Base-by-base conservation (phyloP, 179 eudicot genomes). In the Dionaea muscipula region DNA sequence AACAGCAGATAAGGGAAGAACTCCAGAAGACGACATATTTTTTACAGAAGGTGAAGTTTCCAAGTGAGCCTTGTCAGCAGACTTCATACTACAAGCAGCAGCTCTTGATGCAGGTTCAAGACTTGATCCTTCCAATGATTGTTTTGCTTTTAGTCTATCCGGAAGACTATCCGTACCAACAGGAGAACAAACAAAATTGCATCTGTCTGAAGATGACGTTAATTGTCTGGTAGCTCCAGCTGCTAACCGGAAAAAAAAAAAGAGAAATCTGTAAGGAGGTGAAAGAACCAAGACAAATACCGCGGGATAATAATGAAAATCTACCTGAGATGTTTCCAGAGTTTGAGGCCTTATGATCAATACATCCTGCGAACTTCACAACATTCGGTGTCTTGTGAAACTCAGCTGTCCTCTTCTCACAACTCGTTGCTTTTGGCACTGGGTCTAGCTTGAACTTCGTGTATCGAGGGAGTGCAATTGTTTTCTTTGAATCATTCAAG, bases 1-100 rank as follows among this genome's bases (percentile, higher is more conserved):
- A 49, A 68, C 57, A 46, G 59, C 65, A 55, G 74, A 38, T 19
- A 53, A 53, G 55, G 43, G 67, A 37, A 17, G 10, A 33, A 26
- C 33, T 17, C 26, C 54, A 17, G 60, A 55, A 46, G 38, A 36
- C 49, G 57, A 53, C 56, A 51, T 36, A 41, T 50, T 49, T 56
- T 47, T 61, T 39, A 28, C 38, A 18, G 61, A 31, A 20, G 23
- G 59, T 55, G 51, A 51, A 51, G 53, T 47, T 51, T 49, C 31
- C 10, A 33, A 41, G 9, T 36, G 35, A 57, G 27, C 64, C 55
- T 69, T 53, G 56, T 31, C 35, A 2, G 48, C 26, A 51, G 48
- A 26, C 52, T 51, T 57, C 54, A 39, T 31, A n/a, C 46, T 51
- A 52, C 27, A 51, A 55, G 50, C 47, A 4, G 27, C 9, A 25